These are phyloP conservation scores for Nannochloropsis salina DNA, from an alignment of 108 stramenopile species.

Conservation along the genomic window DNA sequence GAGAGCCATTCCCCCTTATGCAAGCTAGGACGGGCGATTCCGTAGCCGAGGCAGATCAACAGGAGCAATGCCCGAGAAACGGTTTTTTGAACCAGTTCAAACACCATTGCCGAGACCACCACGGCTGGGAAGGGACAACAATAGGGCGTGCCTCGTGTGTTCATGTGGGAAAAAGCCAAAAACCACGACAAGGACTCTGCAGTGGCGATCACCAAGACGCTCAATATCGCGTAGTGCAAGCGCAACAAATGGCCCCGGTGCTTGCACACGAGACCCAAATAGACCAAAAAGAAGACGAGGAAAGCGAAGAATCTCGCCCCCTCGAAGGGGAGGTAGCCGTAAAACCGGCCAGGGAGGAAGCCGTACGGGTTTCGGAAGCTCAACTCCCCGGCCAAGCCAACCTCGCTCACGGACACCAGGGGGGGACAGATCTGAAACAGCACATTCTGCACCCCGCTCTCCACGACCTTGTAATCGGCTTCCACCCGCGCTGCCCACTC, in stretches of 20 bases:
- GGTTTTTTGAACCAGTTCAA: slow-evolving; percentile 38
- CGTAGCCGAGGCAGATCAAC: slow-evolving; percentile 46
- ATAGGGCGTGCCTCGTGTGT: slow-evolving; percentile 33
- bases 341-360: slow-evolving; percentile 40
- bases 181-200: slow-evolving; percentile 40
- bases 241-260: slow-evolving; percentile 38
- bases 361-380: slow-evolving; percentile 45
- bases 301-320: slow-evolving; percentile 29
- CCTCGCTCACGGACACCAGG: background rate
- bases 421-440: slow-evolving; percentile 38
- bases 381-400: slow-evolving; percentile 21
- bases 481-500: slow-evolving; percentile 16
- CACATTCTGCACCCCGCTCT: slow-evolving; percentile 41
- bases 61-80: slow-evolving; percentile 39
- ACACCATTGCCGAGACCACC: slow-evolving; percentile 41
- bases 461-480: slow-evolving; percentile 25
- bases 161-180: slow-evolving; percentile 41
- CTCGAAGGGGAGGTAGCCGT: slow-evolving; percentile 47
- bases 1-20: slow-evolving; percentile 38
- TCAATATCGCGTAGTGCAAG: slow-evolving; percentile 42
- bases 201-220: slow-evolving; percentile 33
- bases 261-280: slow-evolving; percentile 20
- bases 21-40: slow-evolving; percentile 43
- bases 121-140: slow-evolving; percentile 46
- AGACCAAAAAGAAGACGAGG: slow-evolving; percentile 21